Evolutionary conservation across 257 asterid genomes (phyloP).

Genomic region (Henckelia pumila): DNA sequence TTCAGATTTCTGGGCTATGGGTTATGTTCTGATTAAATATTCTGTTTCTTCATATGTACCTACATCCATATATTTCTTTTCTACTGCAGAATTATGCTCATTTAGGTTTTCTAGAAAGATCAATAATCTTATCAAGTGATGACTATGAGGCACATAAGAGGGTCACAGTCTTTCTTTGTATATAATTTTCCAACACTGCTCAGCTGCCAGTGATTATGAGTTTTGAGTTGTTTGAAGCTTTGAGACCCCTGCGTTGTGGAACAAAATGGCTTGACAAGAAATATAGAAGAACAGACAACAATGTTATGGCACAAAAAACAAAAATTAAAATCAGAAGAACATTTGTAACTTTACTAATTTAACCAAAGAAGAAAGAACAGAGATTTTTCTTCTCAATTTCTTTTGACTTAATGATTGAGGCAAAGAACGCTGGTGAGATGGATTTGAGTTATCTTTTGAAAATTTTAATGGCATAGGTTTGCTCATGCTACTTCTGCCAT

Average conservation of each 20-base stretch:
- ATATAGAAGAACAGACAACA: not conserved
- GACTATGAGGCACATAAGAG: not conserved
- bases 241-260: not conserved
- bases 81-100: not conserved
- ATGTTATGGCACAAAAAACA: not conserved
- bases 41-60: not conserved
- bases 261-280: not conserved
- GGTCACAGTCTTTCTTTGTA: not conserved
- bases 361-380: not conserved
- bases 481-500: too few species aligned
- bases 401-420: not conserved
- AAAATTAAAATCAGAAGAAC: not conserved
- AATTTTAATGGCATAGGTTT: too few species aligned
- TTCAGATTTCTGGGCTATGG: not conserved
- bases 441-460: not conserved
- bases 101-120: conserved; percentile 2
- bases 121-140: conserved; percentile 10
- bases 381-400: conserved; percentile 12
- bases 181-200: not conserved
- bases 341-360: conserved; percentile 4
- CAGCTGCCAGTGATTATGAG: conserved; percentile 12
- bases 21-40: not conserved
- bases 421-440: not conserved
- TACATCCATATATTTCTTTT: not conserved
- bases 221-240: not conserved